Evolutionary conservation across 1,284 basidiomycete species (phyloP).

Genomic region (Rhodofomes roseus): DNA sequence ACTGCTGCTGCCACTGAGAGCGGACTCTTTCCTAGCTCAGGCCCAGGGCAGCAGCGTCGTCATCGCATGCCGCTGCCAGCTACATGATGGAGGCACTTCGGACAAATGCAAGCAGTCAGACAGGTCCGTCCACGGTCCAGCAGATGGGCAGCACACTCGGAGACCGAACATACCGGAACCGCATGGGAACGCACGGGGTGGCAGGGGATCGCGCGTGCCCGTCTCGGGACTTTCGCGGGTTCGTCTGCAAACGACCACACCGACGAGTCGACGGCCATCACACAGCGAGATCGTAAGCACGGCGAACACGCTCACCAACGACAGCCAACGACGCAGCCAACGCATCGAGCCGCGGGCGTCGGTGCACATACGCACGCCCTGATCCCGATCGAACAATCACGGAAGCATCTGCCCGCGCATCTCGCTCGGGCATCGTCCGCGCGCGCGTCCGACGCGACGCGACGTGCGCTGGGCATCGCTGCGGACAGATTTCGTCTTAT

Average conservation of each 20-base stretch:
- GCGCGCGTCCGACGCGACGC: background rate
- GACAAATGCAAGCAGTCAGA: background rate
- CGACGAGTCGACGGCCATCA: background rate
- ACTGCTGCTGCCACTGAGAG: background rate
- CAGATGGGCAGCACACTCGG: background rate
- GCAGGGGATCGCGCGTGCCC: background rate
- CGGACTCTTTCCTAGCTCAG: background rate
- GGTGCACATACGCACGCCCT: too few relatives aligned
- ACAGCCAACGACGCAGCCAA: background rate
- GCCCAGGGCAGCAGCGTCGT: background rate
- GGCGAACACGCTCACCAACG: background rate
- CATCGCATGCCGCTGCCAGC: background rate
- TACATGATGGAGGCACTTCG: background rate
- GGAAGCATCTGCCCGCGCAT: background rate
- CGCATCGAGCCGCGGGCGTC: too few relatives aligned
- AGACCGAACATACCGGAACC: background rate
- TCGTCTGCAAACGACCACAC: background rate
- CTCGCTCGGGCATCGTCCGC: background rate
- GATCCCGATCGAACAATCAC: slow-evolving; percentile 1
- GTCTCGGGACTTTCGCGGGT: background rate
- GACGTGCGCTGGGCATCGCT: background rate
- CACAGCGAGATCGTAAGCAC: background rate
- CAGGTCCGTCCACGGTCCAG: background rate
- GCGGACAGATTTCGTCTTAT: background rate
- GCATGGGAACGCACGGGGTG: background rate